Base-by-base conservation (phyloP, 192 early-diverging fungal genomes). In the Powellomyces hirtus region DNA sequence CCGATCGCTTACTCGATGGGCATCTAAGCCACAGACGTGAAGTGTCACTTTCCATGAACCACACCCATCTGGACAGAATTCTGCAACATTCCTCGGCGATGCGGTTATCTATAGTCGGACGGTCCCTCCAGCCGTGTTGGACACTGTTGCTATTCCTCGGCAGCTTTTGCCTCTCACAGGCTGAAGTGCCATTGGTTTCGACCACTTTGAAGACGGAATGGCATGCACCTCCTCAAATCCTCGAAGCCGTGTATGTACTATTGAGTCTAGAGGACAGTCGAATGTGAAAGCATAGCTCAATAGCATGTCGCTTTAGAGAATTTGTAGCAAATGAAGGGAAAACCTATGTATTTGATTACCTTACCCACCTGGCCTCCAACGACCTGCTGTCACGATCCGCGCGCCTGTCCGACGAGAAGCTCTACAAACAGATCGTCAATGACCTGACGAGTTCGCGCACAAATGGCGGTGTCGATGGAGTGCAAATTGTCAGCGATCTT, bases 201-300 rank as follows among this genome's bases (percentile, higher is more conserved):
- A 34, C 53, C 2, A 24, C 46, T 26, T 66, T 73, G 16, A 72
- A 68, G 31, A 64, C 73, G 16, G 62, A 55, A 24, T 93, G 92
- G 85, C 68, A 62, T 1, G 86, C 91, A 0, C 88, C 92, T 7
- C 84, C 89, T 27, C 76, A 91, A 31, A 63, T 84, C 0, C 82
- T 94, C 14, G 92, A 95, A 76, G 85, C 91, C 30, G 68, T 91
- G 84, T 92, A 91, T 71, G 86, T 61, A 38, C 24, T 13, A 11
- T 70, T 4, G 20, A 38, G 38, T 30, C 36, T 55, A 22, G 53
- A 11, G 27, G 26, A 1, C 11, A 56, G 11, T 16, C 26, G 34
- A 27, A 20, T 36, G 18, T 11, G 42, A 10, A 60, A 27, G 27
- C 31, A 34, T 29, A 18, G 31, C 4, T 29, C 6, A 29, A 42